Base-by-base conservation (phyloP, 352 stramenopile genomes). In the Detonula confervacea region DNA sequence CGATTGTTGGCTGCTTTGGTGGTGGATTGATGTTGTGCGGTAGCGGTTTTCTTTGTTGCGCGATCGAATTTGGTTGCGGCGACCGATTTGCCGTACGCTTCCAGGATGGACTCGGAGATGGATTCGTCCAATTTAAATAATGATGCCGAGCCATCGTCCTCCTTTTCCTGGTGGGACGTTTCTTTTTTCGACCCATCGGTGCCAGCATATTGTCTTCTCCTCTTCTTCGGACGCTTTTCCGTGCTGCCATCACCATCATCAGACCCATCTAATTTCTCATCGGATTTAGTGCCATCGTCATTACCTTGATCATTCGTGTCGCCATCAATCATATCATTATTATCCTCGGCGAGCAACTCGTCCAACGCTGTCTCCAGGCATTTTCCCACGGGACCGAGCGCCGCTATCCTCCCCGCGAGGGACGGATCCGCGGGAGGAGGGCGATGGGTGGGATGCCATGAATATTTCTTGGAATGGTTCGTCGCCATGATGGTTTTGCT, bases 321-420 rank as follows among this genome's bases (percentile, higher is more conserved):
- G 55, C 12, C 33, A 42, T 5, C 5, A 5, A 42, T 42, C 33
- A 42, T 11, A 12, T 42, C 33, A 12, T 42, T 5, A 42, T 42
- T 11, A 11, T 83, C 75, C 24, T 84, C 39, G 7, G 24, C 64
- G 11, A 60, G 49, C 18, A 84, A 18, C 57, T 84, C 69, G 9
- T 73, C 51, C 18, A 84, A 46, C 20, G 77, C 77, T 47, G 69
- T 56, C 51, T 80, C 63, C 0, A 84, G 39, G 56, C 69, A 80
- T 66, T 69, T 84, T 27, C 55, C 77, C 33, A 80, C 55, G 14
- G 69, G 63, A 52, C 77, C 46, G 29, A 84, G 61, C 12, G 64
- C 12, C 16, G 77, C 77, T 14, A 84, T 79, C 22, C 59, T 79
- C 27, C 49, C 66, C 24, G 59, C 54, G 12, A 76, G 42, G 5